A percentile compares a stretch with the other conserved stretches of the same genome.
These are phyloP conservation scores for Neoboletus brunneissimus DNA, from an alignment of 768 basidiomycete genomes.

Conservation along the genomic window DNA sequence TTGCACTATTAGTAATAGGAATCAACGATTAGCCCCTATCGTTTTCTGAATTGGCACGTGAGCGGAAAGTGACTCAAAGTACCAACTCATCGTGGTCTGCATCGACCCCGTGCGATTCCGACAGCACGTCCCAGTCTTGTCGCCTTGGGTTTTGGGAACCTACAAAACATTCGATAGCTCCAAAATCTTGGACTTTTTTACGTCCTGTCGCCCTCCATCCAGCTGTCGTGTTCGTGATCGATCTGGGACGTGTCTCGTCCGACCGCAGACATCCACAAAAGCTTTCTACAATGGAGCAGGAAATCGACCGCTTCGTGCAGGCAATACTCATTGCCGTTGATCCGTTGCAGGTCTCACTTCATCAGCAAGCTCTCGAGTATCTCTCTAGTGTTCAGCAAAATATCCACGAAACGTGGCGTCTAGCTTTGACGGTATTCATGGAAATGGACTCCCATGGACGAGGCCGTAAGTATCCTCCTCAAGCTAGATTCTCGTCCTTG, in stretches of 20 bases:
- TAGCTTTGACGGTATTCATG: conserved; percentile 73
- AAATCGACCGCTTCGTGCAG: conserved; percentile 73
- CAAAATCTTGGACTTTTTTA: neutral
- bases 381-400: conserved; percentile 75
- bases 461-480: conserved; percentile 58
- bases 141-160: neutral
- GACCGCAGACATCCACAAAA: conserved; percentile 13
- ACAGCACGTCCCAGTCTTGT: neutral
- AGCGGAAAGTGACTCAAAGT: conserved; percentile 16
- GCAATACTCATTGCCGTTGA: conserved; percentile 89
- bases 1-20: conserved; percentile 30
- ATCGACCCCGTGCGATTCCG: neutral
- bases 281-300: conserved; percentile 58
- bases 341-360: conserved; percentile 64
- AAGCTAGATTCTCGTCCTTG: conserved; percentile 78
- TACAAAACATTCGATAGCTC: conserved; percentile 1
- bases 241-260: conserved; percentile 18
- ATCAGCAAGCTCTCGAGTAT: conserved; percentile 86
- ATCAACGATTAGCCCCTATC: conserved; percentile 18
- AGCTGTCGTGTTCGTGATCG: conserved; percentile 11
- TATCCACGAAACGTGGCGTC: conserved; percentile 72
- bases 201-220: neutral
- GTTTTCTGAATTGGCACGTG: conserved; percentile 21
- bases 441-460: conserved; percentile 57
- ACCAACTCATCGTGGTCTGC: neutral